These are phyloP conservation scores for Rhodotorula sp. DNA, from an alignment of 1,284 basidiomycete genomes.

Conservation along the genomic window DNA sequence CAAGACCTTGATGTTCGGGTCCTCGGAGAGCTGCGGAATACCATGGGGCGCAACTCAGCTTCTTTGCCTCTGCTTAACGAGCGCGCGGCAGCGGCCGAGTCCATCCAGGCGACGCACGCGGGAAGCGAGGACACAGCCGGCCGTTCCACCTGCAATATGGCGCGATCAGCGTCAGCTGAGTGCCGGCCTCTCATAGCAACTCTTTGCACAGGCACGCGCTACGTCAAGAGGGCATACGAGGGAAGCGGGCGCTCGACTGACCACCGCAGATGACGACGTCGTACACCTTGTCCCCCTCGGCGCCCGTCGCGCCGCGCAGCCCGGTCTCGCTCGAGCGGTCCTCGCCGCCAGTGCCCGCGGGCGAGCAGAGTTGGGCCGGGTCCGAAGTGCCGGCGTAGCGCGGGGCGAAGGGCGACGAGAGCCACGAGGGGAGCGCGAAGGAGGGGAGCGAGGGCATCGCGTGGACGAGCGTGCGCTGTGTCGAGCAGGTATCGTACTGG, in stretches of 20 bases:
- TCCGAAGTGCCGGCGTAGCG: constrained; percentile 23
- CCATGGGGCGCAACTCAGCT: no score
- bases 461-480: background rate
- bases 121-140: constrained; percentile 30
- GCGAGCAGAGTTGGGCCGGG: constrained; percentile 14
- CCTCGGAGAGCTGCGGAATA: constrained; percentile 33
- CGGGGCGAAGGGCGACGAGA: background rate
- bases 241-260: background rate
- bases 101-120: no score
- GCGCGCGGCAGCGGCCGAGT: no score
- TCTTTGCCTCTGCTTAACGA: no score
- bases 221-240: background rate
- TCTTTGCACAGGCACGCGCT: no score
- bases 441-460: background rate
- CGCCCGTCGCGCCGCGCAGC: background rate
- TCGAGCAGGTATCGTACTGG: no score
- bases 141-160: constrained; percentile 26
- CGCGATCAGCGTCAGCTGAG: no score
- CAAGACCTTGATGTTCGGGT: constrained; percentile 21
- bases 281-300: background rate
- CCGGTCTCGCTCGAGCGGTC: background rate
- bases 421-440: background rate
- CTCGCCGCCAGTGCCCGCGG: background rate
- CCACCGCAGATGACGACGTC: constrained; percentile 27
- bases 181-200: no score